Base-by-base conservation (phyloP, 371 early-diverging fungal species). In the Mucor plumbeus region DNA sequence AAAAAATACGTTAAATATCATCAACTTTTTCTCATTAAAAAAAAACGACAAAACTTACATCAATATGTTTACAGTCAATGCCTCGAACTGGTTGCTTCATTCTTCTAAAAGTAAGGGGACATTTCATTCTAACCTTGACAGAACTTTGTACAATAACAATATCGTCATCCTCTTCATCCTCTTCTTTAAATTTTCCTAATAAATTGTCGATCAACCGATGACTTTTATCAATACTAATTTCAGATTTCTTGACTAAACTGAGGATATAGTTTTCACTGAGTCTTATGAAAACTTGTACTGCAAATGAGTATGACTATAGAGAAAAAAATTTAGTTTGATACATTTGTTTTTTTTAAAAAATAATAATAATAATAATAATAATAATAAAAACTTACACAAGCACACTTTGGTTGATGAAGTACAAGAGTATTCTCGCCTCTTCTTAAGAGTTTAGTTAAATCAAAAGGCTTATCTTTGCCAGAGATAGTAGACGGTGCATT, bases 391-490 rank as follows among this genome's bases (percentile, higher is more conserved):
- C 79, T 70, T 75, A 81, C 81, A 57, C 77, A 81, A 11, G 72
- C 78, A 55, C 77, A 76, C 7, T 58, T 72, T 10, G 55, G 44
- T 26, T 81, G 81, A 47, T 63, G 55, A 19, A 81, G 39, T 15
- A 33, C 26, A 7, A 81, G 39, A 4, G 43, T 31, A 33, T 81
- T 81, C 10, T 35, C 31, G 4, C 79, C 81, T 44, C 58, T 39
- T 1, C 8, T 39, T 5, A 81, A 8, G 21, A 59, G 43, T 9
- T 31, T 6, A 4, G 68, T 72, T 13, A 79, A 13, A 56, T 82
- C 77, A 48, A 63, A 68, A 1, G 80, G 76, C 13, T 53, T 61
- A 57, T 82, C 82, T 63, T 82, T 82, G 21, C 82, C 82, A 7
- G 50, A 35, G 40, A 59, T 61, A 17, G 47, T 68, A 1, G 43